Base-by-base conservation (phyloP, 257 asterid genomes). In the Coffea eugenioides region DNA sequence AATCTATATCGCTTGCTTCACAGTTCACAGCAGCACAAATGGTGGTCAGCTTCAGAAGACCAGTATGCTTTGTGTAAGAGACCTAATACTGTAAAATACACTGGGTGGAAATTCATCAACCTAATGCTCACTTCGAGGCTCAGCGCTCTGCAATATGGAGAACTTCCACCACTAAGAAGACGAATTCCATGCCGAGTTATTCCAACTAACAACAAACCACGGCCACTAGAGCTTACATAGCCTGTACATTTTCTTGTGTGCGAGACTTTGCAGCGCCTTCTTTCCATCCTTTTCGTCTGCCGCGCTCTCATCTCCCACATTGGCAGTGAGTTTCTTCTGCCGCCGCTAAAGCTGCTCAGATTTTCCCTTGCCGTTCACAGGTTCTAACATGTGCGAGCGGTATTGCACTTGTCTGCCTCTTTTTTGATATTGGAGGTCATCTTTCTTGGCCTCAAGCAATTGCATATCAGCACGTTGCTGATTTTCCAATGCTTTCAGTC, bases 381-480 rank as follows among this genome's bases (percentile, higher is more conserved):
- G 97, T n/a, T n/a, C n/a, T n/a, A n/a, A n/a, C n/a, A n/a, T n/a
- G n/a, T n/a, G n/a, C n/a, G n/a, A n/a, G n/a, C n/a, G n/a, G n/a
- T n/a, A 84, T 94, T 94, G 86, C 98, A 94, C 86, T 94, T 94
- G 83, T 93, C 97, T 36, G 98, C 97, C 82, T 94, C 98, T 90
- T 94, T 94, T 94, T 86, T 92, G 97, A 86, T 90, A 94, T 81
- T 92, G 97, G 98, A 94, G 3, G 97, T 90, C 94, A 94, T 81
- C 85, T 91, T 91, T 94, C 84, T 94, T 93, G 3, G 98, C 97
- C 84, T 94, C 98, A 3, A 94, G 97, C 71, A 94, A 86, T 82
- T 93, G 95, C 88, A 88, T 90, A 83, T 94, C 98, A 49, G 94
- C 97, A 69, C 88, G 95, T 84, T 85, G 97, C 83, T 94, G 97